These are phyloP conservation scores for Mallotus japonicus DNA, from an alignment of 441 rosid genomes.

Conservation along the genomic window DNA sequence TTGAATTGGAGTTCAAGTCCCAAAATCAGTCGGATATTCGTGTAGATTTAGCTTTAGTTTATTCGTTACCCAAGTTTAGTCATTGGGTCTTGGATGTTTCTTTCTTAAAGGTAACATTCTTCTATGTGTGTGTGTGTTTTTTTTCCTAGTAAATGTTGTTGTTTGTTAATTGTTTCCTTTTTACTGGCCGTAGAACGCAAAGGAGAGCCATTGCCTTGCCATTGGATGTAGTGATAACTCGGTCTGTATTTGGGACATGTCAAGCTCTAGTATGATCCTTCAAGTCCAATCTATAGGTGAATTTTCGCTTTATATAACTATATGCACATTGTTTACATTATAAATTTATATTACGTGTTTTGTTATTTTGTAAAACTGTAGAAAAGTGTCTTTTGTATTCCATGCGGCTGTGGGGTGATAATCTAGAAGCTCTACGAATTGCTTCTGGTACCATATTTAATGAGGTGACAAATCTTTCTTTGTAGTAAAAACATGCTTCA, in stretches of 20 bases:
- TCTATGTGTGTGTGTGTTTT: not conserved
- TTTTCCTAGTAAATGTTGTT: not conserved
- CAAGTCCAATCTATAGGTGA: slow-evolving; percentile 78
- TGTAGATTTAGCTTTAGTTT: slow-evolving; percentile 42
- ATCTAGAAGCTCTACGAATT: slow-evolving; percentile 55
- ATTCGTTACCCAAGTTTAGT: slow-evolving; percentile 69
- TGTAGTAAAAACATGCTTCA: not conserved
- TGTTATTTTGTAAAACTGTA: slow-evolving; percentile 31
- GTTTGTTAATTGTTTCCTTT: slow-evolving; percentile 17
- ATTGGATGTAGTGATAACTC: slow-evolving; percentile 90
- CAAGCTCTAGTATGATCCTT: slow-evolving; percentile 46
- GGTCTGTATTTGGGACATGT: slow-evolving; percentile 61
- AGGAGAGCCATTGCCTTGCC: slow-evolving; percentile 50
- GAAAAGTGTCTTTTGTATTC: slow-evolving; percentile 86
- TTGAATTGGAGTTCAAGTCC: slow-evolving; percentile 27
- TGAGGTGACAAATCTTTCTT: slow-evolving; percentile 53
- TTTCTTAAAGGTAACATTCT: slow-evolving; percentile 56
- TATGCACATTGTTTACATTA: not conserved
- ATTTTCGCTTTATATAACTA: not conserved
- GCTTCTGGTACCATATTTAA: slow-evolving; percentile 92
- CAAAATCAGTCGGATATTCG: slow-evolving; percentile 23
- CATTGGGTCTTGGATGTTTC: slow-evolving; percentile 86
- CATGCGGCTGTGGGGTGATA: slow-evolving; percentile 86
- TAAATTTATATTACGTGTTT: not conserved
- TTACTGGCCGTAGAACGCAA: slow-evolving; percentile 37